Percentiles rank a stretch among this genome's conserved stretches.
These are phyloP conservation scores for Pythium aquatile DNA, from an alignment of 352 stramenopile species.

Conservation along the genomic window DNA sequence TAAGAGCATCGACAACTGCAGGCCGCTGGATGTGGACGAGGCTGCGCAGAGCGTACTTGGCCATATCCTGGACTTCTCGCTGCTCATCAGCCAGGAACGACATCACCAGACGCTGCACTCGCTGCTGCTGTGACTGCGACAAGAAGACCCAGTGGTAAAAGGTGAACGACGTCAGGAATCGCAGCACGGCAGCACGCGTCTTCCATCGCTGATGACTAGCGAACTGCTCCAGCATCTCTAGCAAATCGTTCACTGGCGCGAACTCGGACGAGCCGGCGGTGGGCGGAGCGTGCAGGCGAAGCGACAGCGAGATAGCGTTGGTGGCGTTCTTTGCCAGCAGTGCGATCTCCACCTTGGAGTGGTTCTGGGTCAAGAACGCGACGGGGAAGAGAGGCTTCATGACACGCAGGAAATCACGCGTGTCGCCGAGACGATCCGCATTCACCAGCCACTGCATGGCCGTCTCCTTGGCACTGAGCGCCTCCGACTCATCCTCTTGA, in stretches of 20 bases:
- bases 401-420: slow-evolving; percentile 38
- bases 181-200: slow-evolving; percentile 62
- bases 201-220: slow-evolving; percentile 53
- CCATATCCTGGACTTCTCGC: slow-evolving; percentile 79
- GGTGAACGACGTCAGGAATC: slow-evolving; percentile 68
- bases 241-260: slow-evolving; percentile 28
- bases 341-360: slow-evolving; percentile 67
- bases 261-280: slow-evolving; percentile 4
- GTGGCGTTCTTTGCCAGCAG: slow-evolving; percentile 60
- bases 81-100: slow-evolving; percentile 65
- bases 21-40: slow-evolving; percentile 59
- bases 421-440: slow-evolving; percentile 51
- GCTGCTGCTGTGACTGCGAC: slow-evolving; percentile 33
- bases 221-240: slow-evolving; percentile 46
- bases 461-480: slow-evolving; percentile 58
- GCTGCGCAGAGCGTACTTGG: slow-evolving; percentile 66
- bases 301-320: slow-evolving; percentile 52
- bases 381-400: slow-evolving; percentile 55
- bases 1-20: slow-evolving; percentile 36
- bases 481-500: slow-evolving; percentile 23
- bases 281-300: slow-evolving; percentile 42
- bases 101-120: slow-evolving; percentile 52
- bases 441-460: slow-evolving; percentile 67
- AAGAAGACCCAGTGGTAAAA: slow-evolving; percentile 79
- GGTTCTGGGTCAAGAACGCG: slow-evolving; percentile 65